Evolutionary conservation across 1,284 basidiomycete species (phyloP), one percentile per base, ranked within the genome.

Genomic region (Cryptococcus sp.): DNA sequence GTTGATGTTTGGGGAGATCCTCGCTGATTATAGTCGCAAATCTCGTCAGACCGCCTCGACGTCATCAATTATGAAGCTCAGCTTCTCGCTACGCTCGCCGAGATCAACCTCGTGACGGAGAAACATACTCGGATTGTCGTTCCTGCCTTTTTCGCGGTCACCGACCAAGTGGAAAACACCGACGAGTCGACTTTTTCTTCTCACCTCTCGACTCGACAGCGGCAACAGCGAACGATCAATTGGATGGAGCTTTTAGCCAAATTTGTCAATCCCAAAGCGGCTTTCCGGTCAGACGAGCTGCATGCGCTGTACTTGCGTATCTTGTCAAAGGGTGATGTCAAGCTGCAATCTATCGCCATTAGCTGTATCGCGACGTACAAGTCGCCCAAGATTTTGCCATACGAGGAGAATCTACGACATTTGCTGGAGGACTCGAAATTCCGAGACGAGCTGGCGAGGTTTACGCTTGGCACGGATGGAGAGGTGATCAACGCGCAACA

Each of bases 221-320:
- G 69, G 12, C 73, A 74, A 49, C 35, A 73, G 72, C 69, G 67
- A 72, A 79, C 91, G 24, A 77, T 72, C 18, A 77, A 80, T 2
- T 97, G 88, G 83, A 82, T 98, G 23, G 81, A 82, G 28, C 78
- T 98, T 2, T 87, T 97, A 66, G 80, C 86, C 49, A 93, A 91
- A 68, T 88, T 99, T 67, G 76, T 76, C 59, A 97, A 97, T 64
- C 92, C 92, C 10, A 93, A 91, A 71, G 87, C 88, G 0, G 76
- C 95, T 1, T 81, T 82, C 62, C 79, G 82, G 3, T 80, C 87
- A 0, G 78, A 83, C 10, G 79, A 78, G 0, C 78, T 98, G 16
- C 81, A 81, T 50, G 51, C 70, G 0, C 73, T 90, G 21, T 91
- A 94, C 71, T 78, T 80, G 14, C 75, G 79, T 16, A 78, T 91